phyloP scores from a whole-genome alignment of 345 rosid species.

The Conringia planisiliqua region DNA sequence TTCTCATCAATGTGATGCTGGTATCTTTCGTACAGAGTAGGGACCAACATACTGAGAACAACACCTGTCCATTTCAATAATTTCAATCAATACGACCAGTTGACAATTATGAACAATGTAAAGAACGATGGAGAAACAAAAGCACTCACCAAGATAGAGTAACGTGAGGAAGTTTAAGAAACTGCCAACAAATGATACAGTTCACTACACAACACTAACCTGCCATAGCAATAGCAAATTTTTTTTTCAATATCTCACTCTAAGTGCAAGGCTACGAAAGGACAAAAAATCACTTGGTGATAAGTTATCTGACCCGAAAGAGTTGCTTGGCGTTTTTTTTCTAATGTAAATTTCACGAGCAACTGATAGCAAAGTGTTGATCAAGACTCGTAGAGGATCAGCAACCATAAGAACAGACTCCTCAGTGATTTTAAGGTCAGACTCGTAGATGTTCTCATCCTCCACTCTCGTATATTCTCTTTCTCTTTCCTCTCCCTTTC shows the following conservation, averaged over 20 bases:
- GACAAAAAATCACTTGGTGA: background rate
- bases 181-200: slow-evolving; percentile 56
- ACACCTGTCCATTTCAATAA: slow-evolving; percentile 46
- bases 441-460: slow-evolving; percentile 62
- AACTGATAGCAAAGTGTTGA: slow-evolving; percentile 45
- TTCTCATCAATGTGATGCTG: slow-evolving; percentile 67
- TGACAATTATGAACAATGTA: too few relatives aligned
- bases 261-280: background rate
- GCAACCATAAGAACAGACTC: slow-evolving; percentile 46
- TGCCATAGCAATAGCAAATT: slow-evolving; percentile 19
- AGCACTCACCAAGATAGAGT: slow-evolving; percentile 64
- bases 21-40: slow-evolving; percentile 65
- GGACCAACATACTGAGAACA: slow-evolving; percentile 63
- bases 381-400: slow-evolving; percentile 40
- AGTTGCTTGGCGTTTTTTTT: slow-evolving; percentile 57
- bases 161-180: slow-evolving; percentile 74
- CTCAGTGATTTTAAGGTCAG: slow-evolving; percentile 81
- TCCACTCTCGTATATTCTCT: slow-evolving; percentile 47
- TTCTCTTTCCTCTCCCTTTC: slow-evolving; percentile 55
- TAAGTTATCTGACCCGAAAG: slow-evolving; percentile 47
- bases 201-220: slow-evolving; percentile 66
- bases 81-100: too few relatives aligned
- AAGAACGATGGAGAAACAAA: background rate
- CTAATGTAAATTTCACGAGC: slow-evolving; percentile 65
- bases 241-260: background rate